phyloP scores from a whole-genome alignment of 2,329 filamentous ascomycete genomes.

The Orbilia brochopaga region DNA sequence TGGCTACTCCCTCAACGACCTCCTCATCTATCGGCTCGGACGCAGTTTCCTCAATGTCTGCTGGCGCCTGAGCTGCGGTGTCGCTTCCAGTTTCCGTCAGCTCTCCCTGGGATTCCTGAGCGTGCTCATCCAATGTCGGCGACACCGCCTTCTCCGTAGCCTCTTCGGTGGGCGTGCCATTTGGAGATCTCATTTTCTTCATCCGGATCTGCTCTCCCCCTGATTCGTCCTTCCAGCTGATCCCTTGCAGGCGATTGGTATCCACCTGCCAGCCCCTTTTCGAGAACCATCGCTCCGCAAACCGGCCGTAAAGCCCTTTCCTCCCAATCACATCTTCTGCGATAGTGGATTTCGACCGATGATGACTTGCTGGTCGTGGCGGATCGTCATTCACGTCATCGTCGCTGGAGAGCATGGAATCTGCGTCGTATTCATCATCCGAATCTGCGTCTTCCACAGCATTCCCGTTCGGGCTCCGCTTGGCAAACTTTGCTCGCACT shows the following conservation, averaged over 20 bases:
- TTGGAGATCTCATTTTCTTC: constrained; percentile 56
- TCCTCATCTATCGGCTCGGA: constrained; percentile 49
- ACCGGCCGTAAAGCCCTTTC: constrained; percentile 83
- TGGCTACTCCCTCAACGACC: constrained; percentile 58
- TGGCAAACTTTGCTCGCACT: constrained; percentile 63
- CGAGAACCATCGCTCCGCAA: constrained; percentile 91
- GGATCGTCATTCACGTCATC: constrained; percentile 56
- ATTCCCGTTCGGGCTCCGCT: constrained; percentile 56
- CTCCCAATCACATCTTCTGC: constrained; percentile 86
- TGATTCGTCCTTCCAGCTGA: constrained; percentile 65
- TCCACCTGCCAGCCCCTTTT: constrained; percentile 79
- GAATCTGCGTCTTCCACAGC: constrained; percentile 58
- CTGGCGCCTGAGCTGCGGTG: constrained; percentile 23
- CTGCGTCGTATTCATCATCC: constrained; percentile 62
- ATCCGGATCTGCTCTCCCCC: constrained; percentile 51
- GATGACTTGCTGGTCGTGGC: constrained; percentile 50
- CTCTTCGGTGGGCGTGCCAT: constrained; percentile 48
- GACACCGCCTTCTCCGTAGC: constrained; percentile 26
- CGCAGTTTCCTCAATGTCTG: constrained; percentile 22
- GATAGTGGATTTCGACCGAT: constrained; percentile 64
- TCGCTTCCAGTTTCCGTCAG: constrained; percentile 24
- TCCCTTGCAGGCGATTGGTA: constrained; percentile 71
- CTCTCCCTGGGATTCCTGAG: constrained; percentile 55
- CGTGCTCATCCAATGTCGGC: constrained; percentile 34
- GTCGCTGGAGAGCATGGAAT: constrained; percentile 55